These are phyloP conservation scores for Clavariopsis aquatica DNA, from an alignment of 495 filamentous ascomycete species.

Conservation along the genomic window DNA sequence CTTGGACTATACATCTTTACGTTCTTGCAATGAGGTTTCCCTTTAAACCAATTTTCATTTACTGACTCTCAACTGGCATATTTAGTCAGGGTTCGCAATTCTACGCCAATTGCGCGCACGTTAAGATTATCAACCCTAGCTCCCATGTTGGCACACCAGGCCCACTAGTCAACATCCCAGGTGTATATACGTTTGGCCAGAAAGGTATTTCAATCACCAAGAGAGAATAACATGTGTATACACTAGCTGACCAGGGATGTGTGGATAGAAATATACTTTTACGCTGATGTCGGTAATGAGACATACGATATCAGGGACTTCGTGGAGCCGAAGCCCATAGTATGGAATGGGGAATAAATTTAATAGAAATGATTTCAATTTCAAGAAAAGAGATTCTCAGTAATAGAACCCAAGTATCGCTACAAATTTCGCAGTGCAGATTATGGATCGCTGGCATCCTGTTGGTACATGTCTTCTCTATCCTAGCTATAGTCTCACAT, in stretches of 20 bases:
- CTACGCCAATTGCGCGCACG: conserved; percentile 27
- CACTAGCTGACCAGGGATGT: background rate
- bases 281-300: conserved; percentile 20
- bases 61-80: background rate
- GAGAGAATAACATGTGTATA: background rate
- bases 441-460: no score
- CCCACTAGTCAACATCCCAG: conserved; percentile 21
- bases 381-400: no score
- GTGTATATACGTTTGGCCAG: conserved; percentile 22
- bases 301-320: conserved; percentile 24
- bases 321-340: conserved; percentile 20
- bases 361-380: no score
- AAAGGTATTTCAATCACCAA: conserved; percentile 7
- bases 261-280: conserved; percentile 26
- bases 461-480: no score
- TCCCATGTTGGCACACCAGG: conserved; percentile 2
- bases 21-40: background rate
- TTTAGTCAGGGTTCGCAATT: conserved; percentile 22
- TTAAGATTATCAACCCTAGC: conserved; percentile 17
- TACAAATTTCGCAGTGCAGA: no score
- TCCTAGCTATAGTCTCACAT: no score
- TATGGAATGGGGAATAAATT: conserved; percentile 7
- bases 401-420: no score
- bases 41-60: background rate
- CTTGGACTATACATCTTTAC: background rate